These are phyloP conservation scores for Lactarius deliciosus DNA, from an alignment of 768 basidiomycete species.

Conservation along the genomic window DNA sequence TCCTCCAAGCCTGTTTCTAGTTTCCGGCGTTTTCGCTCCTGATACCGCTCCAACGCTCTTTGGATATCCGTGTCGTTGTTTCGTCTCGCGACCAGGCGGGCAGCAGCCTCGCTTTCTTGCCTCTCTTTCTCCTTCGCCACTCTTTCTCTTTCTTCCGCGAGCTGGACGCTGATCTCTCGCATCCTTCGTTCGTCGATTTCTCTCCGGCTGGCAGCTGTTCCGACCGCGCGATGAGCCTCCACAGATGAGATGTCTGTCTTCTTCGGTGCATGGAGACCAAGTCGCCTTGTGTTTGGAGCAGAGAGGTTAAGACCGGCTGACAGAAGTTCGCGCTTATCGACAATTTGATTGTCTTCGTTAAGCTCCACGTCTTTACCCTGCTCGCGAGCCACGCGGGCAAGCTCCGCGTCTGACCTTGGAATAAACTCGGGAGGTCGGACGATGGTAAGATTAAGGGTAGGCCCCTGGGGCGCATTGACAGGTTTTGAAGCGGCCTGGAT, in stretches of 20 bases:
- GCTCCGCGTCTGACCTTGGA: conserved; percentile 67
- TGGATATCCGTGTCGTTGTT: conserved; percentile 75
- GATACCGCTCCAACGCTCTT: conserved; percentile 70
- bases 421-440: conserved; percentile 65
- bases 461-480: conserved; percentile 61
- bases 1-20: conserved; percentile 45
- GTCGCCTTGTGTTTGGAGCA: conserved; percentile 71
- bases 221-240: conserved; percentile 72
- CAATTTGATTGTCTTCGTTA: conserved; percentile 96
- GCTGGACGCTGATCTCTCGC: conserved; percentile 73
- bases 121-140: conserved; percentile 53
- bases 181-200: conserved; percentile 86
- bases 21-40: conserved; percentile 76
- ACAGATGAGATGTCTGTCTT: conserved; percentile 37
- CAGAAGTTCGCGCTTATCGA: conserved; percentile 91
- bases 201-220: conserved; percentile 71
- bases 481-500: conserved; percentile 48
- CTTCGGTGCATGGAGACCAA: conserved; percentile 46
- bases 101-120: conserved; percentile 62
- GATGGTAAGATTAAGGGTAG: conserved; percentile 69
- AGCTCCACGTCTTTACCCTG: conserved; percentile 87
- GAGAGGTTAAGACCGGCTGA: conserved; percentile 91
- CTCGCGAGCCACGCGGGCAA: conserved; percentile 65
- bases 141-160: conserved; percentile 71
- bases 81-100: conserved; percentile 66